Conservation (phyloP, 805 yeast genomes). For the Yarrowia porcina region DNA sequence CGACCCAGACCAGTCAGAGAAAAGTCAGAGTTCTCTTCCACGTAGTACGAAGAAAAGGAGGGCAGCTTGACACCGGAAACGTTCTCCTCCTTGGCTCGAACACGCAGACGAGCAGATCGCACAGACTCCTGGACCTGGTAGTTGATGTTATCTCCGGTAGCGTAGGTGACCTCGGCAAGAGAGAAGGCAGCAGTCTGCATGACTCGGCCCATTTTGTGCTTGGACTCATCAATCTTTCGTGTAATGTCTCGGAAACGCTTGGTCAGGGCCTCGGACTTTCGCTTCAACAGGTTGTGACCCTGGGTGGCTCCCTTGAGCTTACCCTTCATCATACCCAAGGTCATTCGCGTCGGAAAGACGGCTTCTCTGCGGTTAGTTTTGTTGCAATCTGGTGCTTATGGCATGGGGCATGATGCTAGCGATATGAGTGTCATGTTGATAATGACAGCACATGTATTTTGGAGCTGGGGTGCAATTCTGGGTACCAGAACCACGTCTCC, state of each 20-base stretch:
- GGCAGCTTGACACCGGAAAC: conserved; percentile 95
- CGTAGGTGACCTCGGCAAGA: conserved; percentile 93
- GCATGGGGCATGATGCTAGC: background rate
- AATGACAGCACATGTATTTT: background rate
- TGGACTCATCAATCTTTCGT: conserved; percentile 87
- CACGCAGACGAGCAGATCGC: conserved; percentile 80
- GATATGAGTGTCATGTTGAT: background rate
- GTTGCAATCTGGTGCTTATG: background rate
- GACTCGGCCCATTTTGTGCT: conserved; percentile 95
- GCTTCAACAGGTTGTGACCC: conserved; percentile 87
- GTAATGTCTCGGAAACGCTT: conserved; percentile 96
- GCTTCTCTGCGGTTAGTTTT: conserved; percentile 62
- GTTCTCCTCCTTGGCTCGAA: conserved; percentile 89
- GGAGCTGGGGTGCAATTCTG: background rate
- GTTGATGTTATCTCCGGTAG: conserved; percentile 93
- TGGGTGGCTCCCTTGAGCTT: conserved; percentile 96
- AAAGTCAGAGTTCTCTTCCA: conserved; percentile 86
- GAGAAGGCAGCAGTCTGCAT: conserved; percentile 99
- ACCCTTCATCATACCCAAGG: conserved; percentile 89
- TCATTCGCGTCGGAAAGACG: conserved; percentile 97
- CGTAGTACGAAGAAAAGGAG: conserved; percentile 80
- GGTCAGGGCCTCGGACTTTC: conserved; percentile 96
- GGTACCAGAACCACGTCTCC: background rate
- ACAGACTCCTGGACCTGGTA: conserved; percentile 96
- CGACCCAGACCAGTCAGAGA: conserved; percentile 95